A percentile compares a stretch with the other conserved stretches of the same genome.
Evolutionary conservation across 2,329 filamentous ascomycete species (phyloP).

Genomic region (Aspergillus bombycis): DNA sequence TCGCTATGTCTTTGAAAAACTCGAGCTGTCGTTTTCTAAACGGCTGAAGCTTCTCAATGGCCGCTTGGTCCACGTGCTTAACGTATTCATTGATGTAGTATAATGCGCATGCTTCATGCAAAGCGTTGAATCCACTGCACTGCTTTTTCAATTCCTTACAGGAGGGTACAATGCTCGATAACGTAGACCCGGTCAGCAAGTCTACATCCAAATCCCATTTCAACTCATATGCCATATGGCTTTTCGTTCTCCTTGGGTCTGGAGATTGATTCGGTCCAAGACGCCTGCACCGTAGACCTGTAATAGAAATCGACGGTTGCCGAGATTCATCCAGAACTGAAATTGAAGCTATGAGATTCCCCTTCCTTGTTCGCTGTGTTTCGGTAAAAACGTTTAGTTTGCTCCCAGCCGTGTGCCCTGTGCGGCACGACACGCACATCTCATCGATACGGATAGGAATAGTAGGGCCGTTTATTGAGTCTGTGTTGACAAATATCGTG

Average conservation of each 20-base stretch:
- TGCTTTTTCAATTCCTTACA: not conserved
- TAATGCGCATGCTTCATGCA: conserved; percentile 8
- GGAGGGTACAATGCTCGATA: not conserved
- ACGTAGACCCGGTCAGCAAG: conserved; percentile 12
- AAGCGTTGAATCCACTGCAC: not conserved
- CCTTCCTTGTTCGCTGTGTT: conserved; percentile 4
- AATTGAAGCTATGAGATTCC: conserved; percentile 21
- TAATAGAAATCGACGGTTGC: conserved; percentile 15
- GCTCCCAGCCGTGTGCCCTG: conserved; percentile 11
- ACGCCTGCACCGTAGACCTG: conserved; percentile 18
- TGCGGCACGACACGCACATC: conserved; percentile 18
- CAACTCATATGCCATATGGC: conserved; percentile 19
- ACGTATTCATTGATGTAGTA: conserved; percentile 8
- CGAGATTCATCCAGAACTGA: conserved; percentile 1
- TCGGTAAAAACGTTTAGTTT: conserved; percentile 17
- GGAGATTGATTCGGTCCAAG: not conserved
- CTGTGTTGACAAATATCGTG: conserved; percentile 24
- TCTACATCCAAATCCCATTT: conserved; percentile 25
- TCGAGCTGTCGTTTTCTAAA: not conserved
- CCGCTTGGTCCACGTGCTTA: not conserved
- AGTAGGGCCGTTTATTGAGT: conserved; percentile 15
- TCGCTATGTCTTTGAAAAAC: not conserved
- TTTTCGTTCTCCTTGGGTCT: not conserved
- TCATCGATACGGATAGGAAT: conserved; percentile 29
- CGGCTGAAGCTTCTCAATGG: not conserved